Evolutionary conservation across 2,329 filamentous ascomycete genomes (phyloP), one percentile per base, ranked within the genome.

Genomic region (Fusarium sororula): DNA sequence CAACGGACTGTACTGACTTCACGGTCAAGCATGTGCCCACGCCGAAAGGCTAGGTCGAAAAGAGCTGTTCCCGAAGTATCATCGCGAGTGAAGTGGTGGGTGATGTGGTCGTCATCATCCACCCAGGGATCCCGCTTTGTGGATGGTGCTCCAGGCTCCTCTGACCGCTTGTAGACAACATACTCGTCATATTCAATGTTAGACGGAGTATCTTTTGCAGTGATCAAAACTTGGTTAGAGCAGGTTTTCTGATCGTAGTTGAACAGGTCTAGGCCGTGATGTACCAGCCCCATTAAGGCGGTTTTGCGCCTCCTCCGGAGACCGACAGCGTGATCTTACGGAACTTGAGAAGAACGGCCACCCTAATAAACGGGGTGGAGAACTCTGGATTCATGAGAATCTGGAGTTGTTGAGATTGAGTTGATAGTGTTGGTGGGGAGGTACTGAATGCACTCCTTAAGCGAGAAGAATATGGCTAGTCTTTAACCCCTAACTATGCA

Each of bases 151-250:
- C 56, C 50, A 55, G 69, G 47, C 17, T 71, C 70, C 53, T 76
- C 68, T 38, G 68, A 62, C 60, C 75, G 72, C 48, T 78, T 79
- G 45, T 81, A 83, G 45, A 83, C 81, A 30, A 82, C 82, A 54
- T 83, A 83, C 72, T 83, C 82, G 39, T 83, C 82, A 42, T 82
- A 83, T 58, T 80, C 82, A 37, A 82, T 75, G 58, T 80, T 80
- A 28, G 82, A 83, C 39, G 72, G 73, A 11, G 77, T 72, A 9
- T 74, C 73, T 9, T 78, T 70, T 15, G 78, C 75, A 11, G 73
- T 78, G 51, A 83, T 75, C n/a, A 83, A 77, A 48, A 83, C 77
- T 56, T 81, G 80, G n/a, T 74, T 75, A 45, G 80, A 79, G 50
- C 81, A 78, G 53, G 74, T 70, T 41, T 75, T 72, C 53, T 81